A percentile compares a stretch with the other conserved stretches of the same genome.
Evolutionary conservation across 768 basidiomycete species (phyloP).

Genomic region (Suillus hirtellus): DNA sequence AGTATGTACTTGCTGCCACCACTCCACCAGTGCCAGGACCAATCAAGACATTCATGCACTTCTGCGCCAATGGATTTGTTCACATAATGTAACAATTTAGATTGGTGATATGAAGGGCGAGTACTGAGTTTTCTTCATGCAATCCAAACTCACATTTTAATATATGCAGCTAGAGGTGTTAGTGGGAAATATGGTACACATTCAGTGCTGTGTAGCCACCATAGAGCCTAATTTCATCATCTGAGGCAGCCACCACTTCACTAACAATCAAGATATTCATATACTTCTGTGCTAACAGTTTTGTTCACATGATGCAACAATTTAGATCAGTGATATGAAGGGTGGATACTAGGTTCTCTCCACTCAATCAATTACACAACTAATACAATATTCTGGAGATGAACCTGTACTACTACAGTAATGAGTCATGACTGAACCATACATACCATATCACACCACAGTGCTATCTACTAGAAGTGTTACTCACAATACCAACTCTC

Average conservation of each 20-base stretch:
- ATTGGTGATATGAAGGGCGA: background rate
- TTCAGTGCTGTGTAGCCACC: background rate
- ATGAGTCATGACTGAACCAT: background rate
- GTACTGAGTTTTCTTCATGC: background rate
- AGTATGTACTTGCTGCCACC: too few relatives aligned
- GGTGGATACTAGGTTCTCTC: background rate
- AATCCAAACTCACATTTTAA: background rate
- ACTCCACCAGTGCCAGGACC: background rate
- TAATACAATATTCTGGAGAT: background rate
- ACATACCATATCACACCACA: background rate
- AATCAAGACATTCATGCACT: background rate
- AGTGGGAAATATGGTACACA: background rate
- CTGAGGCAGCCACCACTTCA: background rate
- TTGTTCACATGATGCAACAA: background rate
- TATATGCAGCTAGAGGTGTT: background rate
- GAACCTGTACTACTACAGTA: background rate
- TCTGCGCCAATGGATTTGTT: background rate
- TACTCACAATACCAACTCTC: too few relatives aligned
- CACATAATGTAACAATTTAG: background rate
- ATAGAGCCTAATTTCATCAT: background rate
- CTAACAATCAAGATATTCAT: background rate
- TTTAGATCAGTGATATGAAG: background rate
- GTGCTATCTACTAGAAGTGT: too few relatives aligned
- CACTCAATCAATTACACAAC: background rate
- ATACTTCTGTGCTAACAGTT: background rate